Percentiles rank a stretch among this genome's conserved stretches.
These are phyloP conservation scores for Canna indica DNA, from an alignment of 176 grass and related monocot genomes.

Conservation along the genomic window DNA sequence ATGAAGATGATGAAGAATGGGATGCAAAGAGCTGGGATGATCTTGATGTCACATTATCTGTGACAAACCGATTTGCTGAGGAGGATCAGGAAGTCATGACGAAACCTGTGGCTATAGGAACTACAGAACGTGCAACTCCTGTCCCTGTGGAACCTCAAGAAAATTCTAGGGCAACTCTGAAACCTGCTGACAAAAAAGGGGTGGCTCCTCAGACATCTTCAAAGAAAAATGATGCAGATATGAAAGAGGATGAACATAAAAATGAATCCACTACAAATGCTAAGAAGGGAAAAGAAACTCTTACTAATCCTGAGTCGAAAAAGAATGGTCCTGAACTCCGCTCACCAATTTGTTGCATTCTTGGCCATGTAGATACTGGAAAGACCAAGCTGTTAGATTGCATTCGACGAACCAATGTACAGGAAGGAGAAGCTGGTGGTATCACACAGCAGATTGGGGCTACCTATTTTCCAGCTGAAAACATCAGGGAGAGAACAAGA, in stretches of 20 bases:
- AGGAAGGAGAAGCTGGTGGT: conserved; percentile 91
- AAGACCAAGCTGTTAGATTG: conserved; percentile 91
- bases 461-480: conserved; percentile 90
- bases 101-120: conserved; percentile 39
- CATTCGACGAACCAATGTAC: conserved; percentile 81
- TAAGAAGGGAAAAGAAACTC: conserved; percentile 40
- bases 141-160: conserved; percentile 32
- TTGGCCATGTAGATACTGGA: conserved; percentile 91
- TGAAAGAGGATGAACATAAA: conserved; percentile 25
- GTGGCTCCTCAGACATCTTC: conserved; percentile 29
- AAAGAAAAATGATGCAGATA: conserved; percentile 22
- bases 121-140: background rate
- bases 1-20: conserved; percentile 85
- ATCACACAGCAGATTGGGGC: conserved; percentile 98
- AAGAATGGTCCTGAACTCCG: conserved; percentile 46
- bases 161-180: conserved; percentile 28
- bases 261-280: conserved; percentile 24
- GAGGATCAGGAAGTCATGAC: conserved; percentile 45
- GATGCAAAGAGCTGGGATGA: conserved; percentile 98
- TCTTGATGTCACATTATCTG: conserved; percentile 73
- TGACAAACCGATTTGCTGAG: conserved; percentile 46
- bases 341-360: conserved; percentile 95
- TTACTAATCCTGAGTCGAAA: no score
- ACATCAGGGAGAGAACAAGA: conserved; percentile 95
- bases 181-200: conserved; percentile 48